A percentile compares a stretch with the other conserved stretches of the same genome.
Conservation (phyloP, 352 stramenopile genomes). For the Globisporangium cystogenes region DNA sequence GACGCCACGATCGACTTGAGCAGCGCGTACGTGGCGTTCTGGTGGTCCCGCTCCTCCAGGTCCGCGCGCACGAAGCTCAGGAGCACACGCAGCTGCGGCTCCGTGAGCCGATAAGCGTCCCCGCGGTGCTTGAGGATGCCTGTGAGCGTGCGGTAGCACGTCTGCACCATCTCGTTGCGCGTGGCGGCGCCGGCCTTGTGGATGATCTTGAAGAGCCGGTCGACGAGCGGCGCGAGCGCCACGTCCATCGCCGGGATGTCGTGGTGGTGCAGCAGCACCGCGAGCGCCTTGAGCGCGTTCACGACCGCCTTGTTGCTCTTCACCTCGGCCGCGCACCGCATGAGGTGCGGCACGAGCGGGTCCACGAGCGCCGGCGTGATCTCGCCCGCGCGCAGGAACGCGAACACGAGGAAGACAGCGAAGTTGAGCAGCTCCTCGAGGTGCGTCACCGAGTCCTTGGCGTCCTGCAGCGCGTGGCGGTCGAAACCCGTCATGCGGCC, state of each 20-base stretch:
- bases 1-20: constrained; percentile 91
- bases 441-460: constrained; percentile 50
- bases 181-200: constrained; percentile 87
- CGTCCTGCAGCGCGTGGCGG: constrained; percentile 55
- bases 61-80: constrained; percentile 91
- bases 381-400: constrained; percentile 44
- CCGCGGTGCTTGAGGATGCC: constrained; percentile 77
- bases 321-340: constrained; percentile 87
- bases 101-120: constrained; percentile 45
- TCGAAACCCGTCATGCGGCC: constrained; percentile 78
- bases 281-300: constrained; percentile 91
- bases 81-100: constrained; percentile 79
- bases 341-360: constrained; percentile 89
- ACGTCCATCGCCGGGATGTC: constrained; percentile 88
- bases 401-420: constrained; percentile 69
- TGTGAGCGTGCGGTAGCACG: constrained; percentile 92
- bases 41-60: constrained; percentile 91
- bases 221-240: constrained; percentile 74
- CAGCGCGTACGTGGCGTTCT: constrained; percentile 93
- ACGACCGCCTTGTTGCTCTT: constrained; percentile 91
- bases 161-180: constrained; percentile 94
- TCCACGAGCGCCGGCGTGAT: constrained; percentile 67
- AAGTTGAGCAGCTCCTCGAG: constrained; percentile 86
- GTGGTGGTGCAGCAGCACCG: constrained; percentile 81
- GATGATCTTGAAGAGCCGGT: constrained; percentile 91